Evolutionary conservation across 2,329 filamentous ascomycete species (phyloP).

Genomic region (Calonectria leucothoes): DNA sequence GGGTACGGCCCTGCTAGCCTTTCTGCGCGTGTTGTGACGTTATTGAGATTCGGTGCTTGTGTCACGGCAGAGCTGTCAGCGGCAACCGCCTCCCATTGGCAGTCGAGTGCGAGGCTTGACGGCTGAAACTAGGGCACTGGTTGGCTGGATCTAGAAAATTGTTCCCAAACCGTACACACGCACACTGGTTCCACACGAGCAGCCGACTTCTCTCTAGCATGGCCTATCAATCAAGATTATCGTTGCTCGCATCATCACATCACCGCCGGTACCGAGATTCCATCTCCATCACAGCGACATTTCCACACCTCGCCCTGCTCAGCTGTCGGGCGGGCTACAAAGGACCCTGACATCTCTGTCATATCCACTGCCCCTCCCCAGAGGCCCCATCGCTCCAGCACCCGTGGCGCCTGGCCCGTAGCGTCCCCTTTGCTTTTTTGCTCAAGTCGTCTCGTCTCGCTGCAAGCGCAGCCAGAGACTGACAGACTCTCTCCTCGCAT

Average conservation of each 20-base stretch:
- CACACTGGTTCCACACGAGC: background rate
- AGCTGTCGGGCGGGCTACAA: background rate
- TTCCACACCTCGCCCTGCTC: background rate
- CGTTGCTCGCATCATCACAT: slow-evolving; percentile 24
- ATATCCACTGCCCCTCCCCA: background rate
- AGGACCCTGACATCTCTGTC: background rate
- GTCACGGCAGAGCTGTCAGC: slow-evolving; percentile 8
- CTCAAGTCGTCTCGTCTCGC: slow-evolving; percentile 2
- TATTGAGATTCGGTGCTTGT: background rate
- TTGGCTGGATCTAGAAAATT: slow-evolving; percentile 4
- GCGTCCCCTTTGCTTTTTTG: slow-evolving; percentile 26
- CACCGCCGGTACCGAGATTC: slow-evolving; percentile 7
- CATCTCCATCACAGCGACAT: background rate
- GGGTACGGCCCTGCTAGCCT: slow-evolving; percentile 7
- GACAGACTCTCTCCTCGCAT: background rate
- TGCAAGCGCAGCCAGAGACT: background rate
- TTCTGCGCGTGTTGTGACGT: slow-evolving; percentile 11
- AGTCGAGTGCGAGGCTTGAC: background rate
- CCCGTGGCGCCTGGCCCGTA: slow-evolving; percentile 4
- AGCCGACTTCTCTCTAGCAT: background rate
- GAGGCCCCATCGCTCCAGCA: background rate
- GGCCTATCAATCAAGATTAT: slow-evolving; percentile 6
- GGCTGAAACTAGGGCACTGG: background rate
- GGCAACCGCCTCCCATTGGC: background rate
- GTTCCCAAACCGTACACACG: background rate